Base-by-base conservation (phyloP, 2,329 filamentous ascomycete genomes). In the Colletotrichum sp. region DNA sequence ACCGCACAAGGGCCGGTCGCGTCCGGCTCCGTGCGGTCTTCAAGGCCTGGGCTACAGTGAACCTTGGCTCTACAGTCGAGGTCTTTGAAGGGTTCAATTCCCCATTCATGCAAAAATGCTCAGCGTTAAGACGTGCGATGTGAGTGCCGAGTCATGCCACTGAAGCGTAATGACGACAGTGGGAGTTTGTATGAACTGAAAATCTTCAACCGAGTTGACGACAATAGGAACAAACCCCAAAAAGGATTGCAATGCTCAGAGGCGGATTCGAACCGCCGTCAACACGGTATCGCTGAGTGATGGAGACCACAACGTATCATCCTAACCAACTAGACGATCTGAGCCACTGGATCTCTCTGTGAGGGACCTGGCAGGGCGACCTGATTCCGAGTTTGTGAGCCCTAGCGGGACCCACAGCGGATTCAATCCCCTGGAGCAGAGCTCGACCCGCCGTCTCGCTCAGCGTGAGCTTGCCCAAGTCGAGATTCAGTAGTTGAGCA, bases 241-340 rank as follows among this genome's bases (percentile, higher is more conserved):
- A 75, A 68, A 62, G 13, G 5, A 62, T 4, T 5, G 4, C 4
- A 5, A 13, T 75, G 69, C 73, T 48, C 69, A 75, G 73, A 75
- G 73, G 73, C 73, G 73, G 69, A 75, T 75, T 75, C 73, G 73
- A 75, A 75, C 73, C 73, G 73, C 73, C 73, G 73, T 75, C 73
- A 75, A 75, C 73, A 75, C 73, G 73, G 73, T 38, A 34, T n/a
- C 56, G 63, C 69, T 66, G 73, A 63, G 64, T 73, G 26, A 62
- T 55, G 71, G 56, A 75, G 73, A 75, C 73, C 73, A 75, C 73
- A 75, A 75, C 73, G 73, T 75, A 75, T 75, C 69, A 75, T 75
- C 73, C 73, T 75, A 75, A 75, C 73, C 73, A 75, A 63, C 73
- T 72, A 75, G 73, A 75, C 73, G 73, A 75, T 75, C 73, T 75